A percentile compares a stretch with the other conserved stretches of the same genome.
Conservation (phyloP, 78 protist genomes). For the Monosiga brevicollis region DNA sequence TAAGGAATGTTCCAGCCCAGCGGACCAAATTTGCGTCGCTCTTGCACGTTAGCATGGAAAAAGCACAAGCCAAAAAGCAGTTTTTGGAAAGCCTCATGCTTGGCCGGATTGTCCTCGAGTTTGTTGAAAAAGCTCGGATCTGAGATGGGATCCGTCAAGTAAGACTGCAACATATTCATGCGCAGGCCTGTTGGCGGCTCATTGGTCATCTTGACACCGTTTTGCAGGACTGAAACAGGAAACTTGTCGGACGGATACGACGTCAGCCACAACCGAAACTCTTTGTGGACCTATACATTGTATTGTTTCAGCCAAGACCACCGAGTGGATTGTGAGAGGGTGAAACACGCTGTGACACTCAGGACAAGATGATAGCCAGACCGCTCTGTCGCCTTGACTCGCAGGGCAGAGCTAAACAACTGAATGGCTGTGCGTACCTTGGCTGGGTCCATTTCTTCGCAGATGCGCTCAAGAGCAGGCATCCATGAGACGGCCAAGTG, state of each 20-base stretch:
- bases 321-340: too few species aligned
- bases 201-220: slow-evolving; percentile 74
- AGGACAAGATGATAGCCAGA: too few species aligned
- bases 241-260: slow-evolving; percentile 44
- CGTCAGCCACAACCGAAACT: slow-evolving; percentile 52
- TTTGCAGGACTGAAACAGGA: slow-evolving; percentile 75
- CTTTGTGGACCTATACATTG: slow-evolving; percentile 27
- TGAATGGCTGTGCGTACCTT: slow-evolving; percentile 35
- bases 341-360: too few species aligned
- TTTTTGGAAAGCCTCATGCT: background rate
- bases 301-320: too few species aligned
- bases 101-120: slow-evolving; percentile 30
- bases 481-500: slow-evolving; percentile 63
- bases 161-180: slow-evolving; percentile 51
- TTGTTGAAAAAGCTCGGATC: slow-evolving; percentile 1
- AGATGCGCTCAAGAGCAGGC: slow-evolving; percentile 51
- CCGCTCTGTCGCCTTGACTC: too few species aligned
- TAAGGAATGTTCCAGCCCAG: slow-evolving; percentile 82
- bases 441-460: background rate
- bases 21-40: slow-evolving; percentile 77
- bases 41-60: slow-evolving; percentile 84
- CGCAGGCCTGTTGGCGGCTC: slow-evolving; percentile 82
- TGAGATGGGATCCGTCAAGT: background rate
- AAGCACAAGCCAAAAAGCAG: slow-evolving; percentile 25
- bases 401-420: too few species aligned